These are phyloP conservation scores for Melocanna baccifera DNA, from an alignment of 176 grass and related monocot genomes.

Conservation along the genomic window DNA sequence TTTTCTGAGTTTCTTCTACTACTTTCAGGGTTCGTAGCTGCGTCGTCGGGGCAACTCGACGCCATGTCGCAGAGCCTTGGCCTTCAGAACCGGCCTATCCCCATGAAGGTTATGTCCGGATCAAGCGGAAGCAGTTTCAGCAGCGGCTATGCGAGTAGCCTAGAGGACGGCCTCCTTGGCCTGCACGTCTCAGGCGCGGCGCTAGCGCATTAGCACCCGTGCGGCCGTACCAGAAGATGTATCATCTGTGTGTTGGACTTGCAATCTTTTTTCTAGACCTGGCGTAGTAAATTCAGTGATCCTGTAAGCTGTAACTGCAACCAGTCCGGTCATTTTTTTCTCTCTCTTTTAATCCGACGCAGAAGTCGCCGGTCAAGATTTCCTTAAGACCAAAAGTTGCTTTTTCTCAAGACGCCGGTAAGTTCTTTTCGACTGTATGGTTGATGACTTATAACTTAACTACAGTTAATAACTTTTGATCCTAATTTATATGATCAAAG, in stretches of 20 bases:
- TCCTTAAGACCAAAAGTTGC: too few species aligned
- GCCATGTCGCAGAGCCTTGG: not conserved
- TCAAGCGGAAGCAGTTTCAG: not conserved
- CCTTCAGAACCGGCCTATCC: not conserved
- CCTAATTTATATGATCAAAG: too few species aligned
- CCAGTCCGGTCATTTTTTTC: too few species aligned
- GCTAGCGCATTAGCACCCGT: not conserved
- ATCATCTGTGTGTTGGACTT: not conserved
- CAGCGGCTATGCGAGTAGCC: too few species aligned
- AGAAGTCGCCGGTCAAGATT: too few species aligned
- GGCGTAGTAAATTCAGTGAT: not conserved
- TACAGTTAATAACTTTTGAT: too few species aligned
- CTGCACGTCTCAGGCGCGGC: not conserved
- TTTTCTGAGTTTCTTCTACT: not conserved
- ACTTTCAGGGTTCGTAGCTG: not conserved
- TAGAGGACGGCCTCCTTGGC: too few species aligned
- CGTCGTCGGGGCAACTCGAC: not conserved
- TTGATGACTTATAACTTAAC: too few species aligned
- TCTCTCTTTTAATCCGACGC: too few species aligned
- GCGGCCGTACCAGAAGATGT: not conserved
- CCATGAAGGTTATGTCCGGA: not conserved
- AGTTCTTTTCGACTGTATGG: too few species aligned
- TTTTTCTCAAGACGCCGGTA: too few species aligned
- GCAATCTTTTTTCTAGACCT: not conserved
- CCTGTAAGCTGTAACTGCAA: too few species aligned